Evolutionary conservation across 2,329 filamentous ascomycete species (phyloP), one percentile per base, ranked within the genome.

Genomic region (Thielaviopsis cerberus): DNA sequence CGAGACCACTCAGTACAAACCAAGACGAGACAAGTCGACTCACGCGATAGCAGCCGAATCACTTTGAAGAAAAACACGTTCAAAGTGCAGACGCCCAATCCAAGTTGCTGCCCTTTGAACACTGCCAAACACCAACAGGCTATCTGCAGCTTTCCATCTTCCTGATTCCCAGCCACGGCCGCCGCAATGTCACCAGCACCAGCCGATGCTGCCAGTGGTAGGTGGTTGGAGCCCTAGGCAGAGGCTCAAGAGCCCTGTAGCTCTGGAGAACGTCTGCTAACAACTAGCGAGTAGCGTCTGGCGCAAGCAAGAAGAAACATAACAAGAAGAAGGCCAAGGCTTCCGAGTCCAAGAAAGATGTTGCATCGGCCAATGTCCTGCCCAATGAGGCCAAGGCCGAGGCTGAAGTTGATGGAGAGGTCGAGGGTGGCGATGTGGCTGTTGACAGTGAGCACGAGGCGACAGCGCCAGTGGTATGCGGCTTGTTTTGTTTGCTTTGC

Each of bases 251-350:
- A n/a, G n/a, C n/a, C n/a, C 22, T 52, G 50, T 52, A 52, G 11
- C 17, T 20, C 30, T 51, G 30, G n/a, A 48, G n/a, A 22, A n/a
- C n/a, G 10, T 8, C 2, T 48, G 41, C 65, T 67, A 52, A 67
- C 62, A 54, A 54, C 53, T 23, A 22, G 41, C 23, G 48, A 50
- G 30, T 53, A 57, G 57, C 57, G 41, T 59, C 61, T 59, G 57
- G 58, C 63, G 60, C 65, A 72, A 72, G 70, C 64, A 78, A 76
- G 69, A 80, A 78, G 70, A 80, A 77, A 71, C 76, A 74, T 66
- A 76, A 74, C 65, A 80, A 76, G 64, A 81, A 79, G 69, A 81
- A 78, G 71, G 79, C 77, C 72, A 77, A 74, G 63, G 71, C 71
- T 51, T 70, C 69, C 66, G 77, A 76, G 66, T 67, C 69, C 59